These are phyloP conservation scores for Rhodosporidiobolus sp. DNA, from an alignment of 768 basidiomycete genomes.

Conservation along the genomic window DNA sequence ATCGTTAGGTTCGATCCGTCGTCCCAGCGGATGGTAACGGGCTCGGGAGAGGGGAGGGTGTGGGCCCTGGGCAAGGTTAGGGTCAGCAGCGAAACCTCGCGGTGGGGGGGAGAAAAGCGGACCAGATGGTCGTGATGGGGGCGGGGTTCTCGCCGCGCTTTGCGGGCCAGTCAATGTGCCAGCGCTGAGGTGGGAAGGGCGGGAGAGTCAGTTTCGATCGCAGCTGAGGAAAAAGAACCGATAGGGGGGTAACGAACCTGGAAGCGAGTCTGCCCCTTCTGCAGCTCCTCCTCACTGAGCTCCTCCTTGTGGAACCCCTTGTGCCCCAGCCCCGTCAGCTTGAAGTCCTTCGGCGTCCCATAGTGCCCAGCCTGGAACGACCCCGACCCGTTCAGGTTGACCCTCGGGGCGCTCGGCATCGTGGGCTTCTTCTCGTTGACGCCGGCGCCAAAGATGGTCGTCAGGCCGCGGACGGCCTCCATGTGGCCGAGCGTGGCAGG, in stretches of 20 bases:
- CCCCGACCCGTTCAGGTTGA: constrained; percentile 16
- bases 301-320: constrained; percentile 8
- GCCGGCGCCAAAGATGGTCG: neutral
- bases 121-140: neutral
- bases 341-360: constrained; percentile 1
- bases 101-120: neutral
- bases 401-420: neutral
- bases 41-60: constrained; percentile 1
- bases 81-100: neutral
- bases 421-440: neutral
- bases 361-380: neutral
- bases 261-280: neutral
- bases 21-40: neutral
- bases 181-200: neutral
- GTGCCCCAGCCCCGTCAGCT: neutral
- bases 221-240: too few relatives aligned
- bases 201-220: too few relatives aligned
- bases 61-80: neutral
- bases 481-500: constrained; percentile 11
- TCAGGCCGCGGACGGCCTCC: neutral
- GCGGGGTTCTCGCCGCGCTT: neutral
- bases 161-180: constrained; percentile 2
- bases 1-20: constrained; percentile 1
- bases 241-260: neutral
- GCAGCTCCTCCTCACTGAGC: neutral